phyloP scores from a whole-genome alignment of 805 yeast genomes.

The Yamadazyma kitorensis region DNA sequence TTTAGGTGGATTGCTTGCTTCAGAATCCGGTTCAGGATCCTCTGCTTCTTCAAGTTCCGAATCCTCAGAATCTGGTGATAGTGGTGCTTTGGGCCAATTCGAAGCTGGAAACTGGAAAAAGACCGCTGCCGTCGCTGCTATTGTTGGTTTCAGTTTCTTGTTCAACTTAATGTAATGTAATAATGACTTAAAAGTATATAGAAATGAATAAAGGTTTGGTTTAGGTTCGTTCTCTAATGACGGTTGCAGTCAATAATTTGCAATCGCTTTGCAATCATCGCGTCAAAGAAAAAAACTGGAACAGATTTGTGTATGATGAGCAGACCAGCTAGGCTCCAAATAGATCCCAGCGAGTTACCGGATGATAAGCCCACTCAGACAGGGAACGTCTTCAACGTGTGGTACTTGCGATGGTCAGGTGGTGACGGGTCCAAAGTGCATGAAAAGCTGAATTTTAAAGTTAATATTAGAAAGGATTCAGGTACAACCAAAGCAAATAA shows the following conservation, averaged over 20 bases:
- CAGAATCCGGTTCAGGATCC: conserved; percentile 7
- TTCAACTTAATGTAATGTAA: conserved; percentile 24
- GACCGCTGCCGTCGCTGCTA: conserved; percentile 33
- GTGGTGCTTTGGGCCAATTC: conserved; percentile 16
- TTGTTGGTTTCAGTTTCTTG: conserved; percentile 34
- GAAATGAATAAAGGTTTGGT: background rate
- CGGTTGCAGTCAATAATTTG: background rate
- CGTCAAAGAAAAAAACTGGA: background rate
- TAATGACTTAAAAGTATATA: conserved; percentile 1
- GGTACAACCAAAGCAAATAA: conserved; percentile 75
- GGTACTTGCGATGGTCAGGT: conserved; percentile 90
- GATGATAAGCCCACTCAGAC: conserved; percentile 73
- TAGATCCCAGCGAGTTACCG: conserved; percentile 55
- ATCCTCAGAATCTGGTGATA: conserved; percentile 11
- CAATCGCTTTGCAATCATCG: background rate
- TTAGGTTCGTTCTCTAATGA: background rate
- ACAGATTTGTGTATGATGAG: background rate
- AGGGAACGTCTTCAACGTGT: conserved; percentile 77
- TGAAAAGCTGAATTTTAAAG: conserved; percentile 55
- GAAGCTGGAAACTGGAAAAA: conserved; percentile 34
- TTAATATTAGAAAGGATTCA: conserved; percentile 59
- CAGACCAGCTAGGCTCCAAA: conserved; percentile 68
- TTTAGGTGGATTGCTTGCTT: conserved; percentile 4
- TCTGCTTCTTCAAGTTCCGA: conserved; percentile 5
- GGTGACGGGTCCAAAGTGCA: conserved; percentile 50